Evolutionary conservation across 1,139 yeast species (phyloP).

Genomic region (Ogataea hybrid): DNA sequence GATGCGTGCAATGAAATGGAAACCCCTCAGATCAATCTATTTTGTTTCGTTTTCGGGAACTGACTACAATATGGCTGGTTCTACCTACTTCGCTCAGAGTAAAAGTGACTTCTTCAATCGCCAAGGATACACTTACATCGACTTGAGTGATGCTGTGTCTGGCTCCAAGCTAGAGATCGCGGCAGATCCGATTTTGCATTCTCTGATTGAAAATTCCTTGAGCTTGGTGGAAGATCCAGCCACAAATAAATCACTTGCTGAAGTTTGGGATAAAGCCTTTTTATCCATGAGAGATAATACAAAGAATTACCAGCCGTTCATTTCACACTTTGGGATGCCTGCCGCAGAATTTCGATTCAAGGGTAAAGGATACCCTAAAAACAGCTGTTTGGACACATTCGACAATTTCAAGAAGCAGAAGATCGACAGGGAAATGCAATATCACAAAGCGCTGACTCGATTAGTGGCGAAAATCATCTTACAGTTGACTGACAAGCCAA

Average conservation of each 20-base stretch:
- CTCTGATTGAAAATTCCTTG: conserved; percentile 42
- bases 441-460: conserved; percentile 58
- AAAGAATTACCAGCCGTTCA: conserved; percentile 71
- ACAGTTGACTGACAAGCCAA: conserved; percentile 66
- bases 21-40: conserved; percentile 77
- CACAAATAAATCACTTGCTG: conserved; percentile 35
- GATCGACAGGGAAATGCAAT: conserved; percentile 56
- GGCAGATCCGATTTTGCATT: conserved; percentile 65
- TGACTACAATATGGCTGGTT: conserved; percentile 80
- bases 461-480: conserved; percentile 53
- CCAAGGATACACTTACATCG: conserved; percentile 73
- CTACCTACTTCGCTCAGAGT: conserved; percentile 73
- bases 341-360: conserved; percentile 56
- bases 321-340: conserved; percentile 66
- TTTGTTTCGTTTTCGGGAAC: conserved; percentile 88
- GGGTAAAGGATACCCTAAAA: conserved; percentile 44
- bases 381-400: conserved; percentile 66
- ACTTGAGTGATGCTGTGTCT: conserved; percentile 69
- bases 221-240: conserved; percentile 39
- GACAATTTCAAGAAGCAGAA: conserved; percentile 46
- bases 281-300: conserved; percentile 31
- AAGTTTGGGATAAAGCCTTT: conserved; percentile 19
- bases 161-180: conserved; percentile 58
- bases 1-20: conserved; percentile 69
- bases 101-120: conserved; percentile 50